Evolutionary conservation across 805 yeast genomes (phyloP).

Genomic region (Candida orba): DNA sequence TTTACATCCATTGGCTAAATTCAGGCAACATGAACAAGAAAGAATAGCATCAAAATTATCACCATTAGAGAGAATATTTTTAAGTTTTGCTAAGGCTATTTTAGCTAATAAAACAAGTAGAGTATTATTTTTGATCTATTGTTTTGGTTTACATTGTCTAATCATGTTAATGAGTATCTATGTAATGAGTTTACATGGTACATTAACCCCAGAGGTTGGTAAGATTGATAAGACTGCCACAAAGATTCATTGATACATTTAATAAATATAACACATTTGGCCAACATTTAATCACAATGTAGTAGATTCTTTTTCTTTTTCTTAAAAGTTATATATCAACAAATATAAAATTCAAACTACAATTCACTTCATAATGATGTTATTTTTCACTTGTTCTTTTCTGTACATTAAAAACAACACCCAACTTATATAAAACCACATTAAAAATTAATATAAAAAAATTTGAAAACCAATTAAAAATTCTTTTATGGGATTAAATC

Average conservation of each 20-base stretch:
- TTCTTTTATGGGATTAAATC: constrained; percentile 9
- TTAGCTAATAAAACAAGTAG: constrained; percentile 68
- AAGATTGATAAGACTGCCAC: constrained; percentile 5
- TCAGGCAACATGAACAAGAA: constrained; percentile 70
- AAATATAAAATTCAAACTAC: background rate
- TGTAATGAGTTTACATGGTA: constrained; percentile 39
- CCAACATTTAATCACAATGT: too few species aligned
- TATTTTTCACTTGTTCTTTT: background rate
- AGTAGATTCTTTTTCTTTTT: too few species aligned
- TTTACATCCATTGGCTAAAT: constrained; percentile 76
- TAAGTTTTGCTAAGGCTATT: constrained; percentile 65
- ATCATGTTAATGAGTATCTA: constrained; percentile 59
- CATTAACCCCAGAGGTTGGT: constrained; percentile 38
- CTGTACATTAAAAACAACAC: constrained; percentile 11
- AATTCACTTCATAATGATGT: background rate
- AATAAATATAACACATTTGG: background rate
- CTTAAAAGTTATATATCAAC: background rate
- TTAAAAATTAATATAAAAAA: constrained; percentile 2
- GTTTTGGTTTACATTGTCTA: constrained; percentile 65
- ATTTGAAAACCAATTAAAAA: background rate
- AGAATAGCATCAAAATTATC: constrained; percentile 66
- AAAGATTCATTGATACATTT: background rate
- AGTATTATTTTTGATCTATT: constrained; percentile 64
- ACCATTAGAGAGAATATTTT: constrained; percentile 72
- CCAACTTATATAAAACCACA: constrained; percentile 10